Evolutionary conservation across 1,284 basidiomycete genomes (phyloP), one percentile per base, ranked within the genome.

Genomic region (Sanghuangporus baumii): DNA sequence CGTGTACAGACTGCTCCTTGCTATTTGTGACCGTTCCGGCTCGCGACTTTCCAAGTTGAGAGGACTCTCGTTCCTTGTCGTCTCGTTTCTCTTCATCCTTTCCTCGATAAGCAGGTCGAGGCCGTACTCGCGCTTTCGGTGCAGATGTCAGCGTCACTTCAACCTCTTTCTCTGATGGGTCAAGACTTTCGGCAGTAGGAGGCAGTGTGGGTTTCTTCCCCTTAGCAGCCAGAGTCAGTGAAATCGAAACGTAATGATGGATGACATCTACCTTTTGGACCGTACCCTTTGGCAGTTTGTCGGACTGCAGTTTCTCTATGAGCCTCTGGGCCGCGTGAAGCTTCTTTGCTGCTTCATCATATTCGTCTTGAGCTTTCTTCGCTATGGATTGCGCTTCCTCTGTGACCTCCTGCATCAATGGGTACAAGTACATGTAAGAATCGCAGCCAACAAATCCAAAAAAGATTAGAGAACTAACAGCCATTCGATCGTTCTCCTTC

Each of bases 61-160:
- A 26, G 7, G 7, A 5, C 43, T 73, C 71, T 5, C 70, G 66
- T 54, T 79, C 72, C 0, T 69, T 62, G 6, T 75, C 69, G 56
- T 73, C 72, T 18, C 76, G 71, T 14, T 74, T 72, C 69, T 70
- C 71, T 55, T 75, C 73, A 59, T 71, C 67, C 72, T 78, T 66
- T 37, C 71, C 50, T 58, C 14, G 50, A 6, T 31, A 3, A 9
- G 62, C 51, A 23, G 43, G 50, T 36, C 40, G 48, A 31, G 62
- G 52, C 16, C 55, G 62, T 11, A 48, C 34, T 20, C 58, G 57
- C 5, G 48, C 37, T 55, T 63, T 58, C 20, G 57, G 54, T 20
- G 36, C 58, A 11, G 58, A 59, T n/a, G 63, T 64, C 3, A 64
- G 18, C 9, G 36, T 36, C 9, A 20, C 38, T 31, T 65, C 63